Evolutionary conservation across 768 basidiomycete genomes (phyloP).

Genomic region (Pleurotus platypus): DNA sequence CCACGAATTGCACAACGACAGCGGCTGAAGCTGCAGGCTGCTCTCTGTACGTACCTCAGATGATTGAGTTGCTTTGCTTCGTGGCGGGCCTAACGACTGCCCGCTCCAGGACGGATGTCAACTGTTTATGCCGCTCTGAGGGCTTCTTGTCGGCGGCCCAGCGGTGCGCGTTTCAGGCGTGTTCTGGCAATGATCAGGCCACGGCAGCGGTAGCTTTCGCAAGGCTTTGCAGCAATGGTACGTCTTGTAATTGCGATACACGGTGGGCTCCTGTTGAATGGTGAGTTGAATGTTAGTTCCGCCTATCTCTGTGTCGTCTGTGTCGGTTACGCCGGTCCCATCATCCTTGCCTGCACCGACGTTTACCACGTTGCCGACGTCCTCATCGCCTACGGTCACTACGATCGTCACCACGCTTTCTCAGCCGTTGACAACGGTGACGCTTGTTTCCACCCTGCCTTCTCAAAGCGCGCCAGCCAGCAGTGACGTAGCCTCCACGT

Average conservation of each 20-base stretch:
- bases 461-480: too few relatives aligned
- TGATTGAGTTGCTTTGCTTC: too few relatives aligned
- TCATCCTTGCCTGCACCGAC: neutral
- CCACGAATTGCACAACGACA: neutral
- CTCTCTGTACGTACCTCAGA: neutral
- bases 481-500: too few relatives aligned
- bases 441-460: neutral
- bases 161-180: neutral
- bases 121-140: neutral
- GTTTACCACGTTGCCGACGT: neutral
- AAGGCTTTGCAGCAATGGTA: neutral
- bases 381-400: neutral
- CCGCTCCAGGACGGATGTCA: neutral
- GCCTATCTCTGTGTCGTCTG: neutral
- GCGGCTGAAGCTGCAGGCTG: constrained; percentile 1
- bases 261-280: neutral
- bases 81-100: neutral
- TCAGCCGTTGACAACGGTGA: neutral
- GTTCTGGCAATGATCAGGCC: neutral
- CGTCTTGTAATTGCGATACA: neutral
- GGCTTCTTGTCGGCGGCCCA: neutral
- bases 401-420: neutral
- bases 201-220: neutral
- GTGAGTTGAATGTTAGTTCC: neutral
- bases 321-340: neutral